phyloP scores from a whole-genome alignment of 148 eudicot species.

The Chenopodium quinoa region DNA sequence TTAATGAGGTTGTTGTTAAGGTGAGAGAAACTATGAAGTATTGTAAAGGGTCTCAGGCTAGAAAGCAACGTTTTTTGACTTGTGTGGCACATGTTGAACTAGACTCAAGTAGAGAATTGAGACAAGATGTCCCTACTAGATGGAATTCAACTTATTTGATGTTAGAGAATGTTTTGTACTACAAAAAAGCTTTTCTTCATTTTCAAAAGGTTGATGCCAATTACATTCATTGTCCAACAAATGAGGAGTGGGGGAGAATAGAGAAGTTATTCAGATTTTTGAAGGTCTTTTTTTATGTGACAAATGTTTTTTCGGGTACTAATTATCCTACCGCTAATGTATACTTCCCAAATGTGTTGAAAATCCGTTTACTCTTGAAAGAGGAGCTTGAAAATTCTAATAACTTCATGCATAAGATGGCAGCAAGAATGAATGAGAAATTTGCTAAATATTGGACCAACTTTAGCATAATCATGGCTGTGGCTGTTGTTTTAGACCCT shows the following conservation, averaged over 20 bases:
- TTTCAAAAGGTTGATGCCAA: not conserved
- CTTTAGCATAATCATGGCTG: not conserved
- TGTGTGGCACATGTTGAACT: too few species aligned
- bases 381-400: not conserved
- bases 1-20: too few species aligned
- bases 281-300: not conserved
- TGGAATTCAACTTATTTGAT: conserved; percentile 13
- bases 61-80: too few species aligned
- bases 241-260: not conserved
- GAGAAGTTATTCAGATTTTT: not conserved
- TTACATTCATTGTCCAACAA: not conserved
- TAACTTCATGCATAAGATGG: not conserved
- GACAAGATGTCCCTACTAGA: conserved; percentile 13
- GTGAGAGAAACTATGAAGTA: too few species aligned
- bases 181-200: not conserved
- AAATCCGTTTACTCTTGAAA: not conserved
- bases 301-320: not conserved
- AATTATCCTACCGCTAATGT: not conserved
- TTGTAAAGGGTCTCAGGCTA: too few species aligned
- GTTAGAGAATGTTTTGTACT: conserved; percentile 3
- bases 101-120: not conserved
- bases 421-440: not conserved
- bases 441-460: not conserved
- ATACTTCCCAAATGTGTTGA: not conserved
- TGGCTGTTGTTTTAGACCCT: too few species aligned